Evolutionary conservation across 2,329 filamentous ascomycete species (phyloP), one percentile per base, ranked within the genome.

Genomic region (Penicillium sp.): DNA sequence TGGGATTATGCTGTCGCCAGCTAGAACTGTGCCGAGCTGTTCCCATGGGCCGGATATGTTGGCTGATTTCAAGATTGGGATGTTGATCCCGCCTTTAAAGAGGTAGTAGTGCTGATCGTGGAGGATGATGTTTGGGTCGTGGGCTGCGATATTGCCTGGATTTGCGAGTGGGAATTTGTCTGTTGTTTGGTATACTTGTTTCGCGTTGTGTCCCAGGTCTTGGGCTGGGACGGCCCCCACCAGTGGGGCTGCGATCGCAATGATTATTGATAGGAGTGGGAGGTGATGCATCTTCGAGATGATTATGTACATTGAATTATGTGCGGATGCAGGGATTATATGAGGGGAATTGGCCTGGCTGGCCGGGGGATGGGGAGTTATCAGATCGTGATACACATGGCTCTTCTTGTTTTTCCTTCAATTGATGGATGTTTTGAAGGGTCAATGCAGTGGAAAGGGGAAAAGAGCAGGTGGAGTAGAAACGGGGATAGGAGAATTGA

Each of bases 111-210:
- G 31, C 34, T 60, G 60, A n/a, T 74, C 54, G 40, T 67, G 53
- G 4, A 62, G 44, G 23, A 75, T 5, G 19, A 75, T 70, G 39
- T 69, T 73, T 8, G 72, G 72, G 47, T 75, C 72, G 47, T 75
- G 72, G 2, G 53, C 65, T n/a, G 33, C 39, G 19, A 72, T n/a
- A 21, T 73, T 56, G 19, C 69, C 70, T 27, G 53, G 49, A 23
- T 72, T 73, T 10, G 71, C 63, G 1, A 69, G 59, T 0, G 71
- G 70, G 25, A 68, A 60, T 7, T 50, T 31, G 5, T 62, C 57
- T 6, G 70, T 70, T 34, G 67, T 60, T n/a, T 70, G 61, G 53
- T 70, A 69, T 19, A 66, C 53, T 36, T 62, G 48, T 5, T 57
- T 31, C 33, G 47, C 21, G 19, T 16, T 33, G 55, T 54, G 23